phyloP scores from a whole-genome alignment of 163 green algal species.

The Scenedesmus sp. region DNA sequence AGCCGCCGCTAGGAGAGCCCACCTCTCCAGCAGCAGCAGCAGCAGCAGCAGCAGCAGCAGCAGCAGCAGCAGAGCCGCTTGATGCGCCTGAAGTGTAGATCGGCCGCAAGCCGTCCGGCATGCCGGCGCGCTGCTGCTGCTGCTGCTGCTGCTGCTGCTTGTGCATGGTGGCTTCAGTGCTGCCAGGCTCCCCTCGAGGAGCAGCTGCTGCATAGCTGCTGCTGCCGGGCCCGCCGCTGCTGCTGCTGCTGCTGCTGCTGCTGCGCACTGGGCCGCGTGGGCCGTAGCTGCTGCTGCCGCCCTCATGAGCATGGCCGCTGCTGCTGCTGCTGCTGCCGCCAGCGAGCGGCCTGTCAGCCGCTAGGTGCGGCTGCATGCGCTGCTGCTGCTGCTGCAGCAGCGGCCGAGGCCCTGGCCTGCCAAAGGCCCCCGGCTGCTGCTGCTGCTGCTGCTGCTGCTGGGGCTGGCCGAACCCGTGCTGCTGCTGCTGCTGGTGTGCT shows the following conservation, averaged over 20 bases:
- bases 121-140: not conserved
- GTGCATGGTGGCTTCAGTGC: not conserved
- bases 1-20: too few species aligned
- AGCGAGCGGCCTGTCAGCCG: not conserved
- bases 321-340: not conserved
- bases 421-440: not conserved
- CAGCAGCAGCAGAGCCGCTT: not conserved
- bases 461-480: not conserved
- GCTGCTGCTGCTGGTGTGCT: not conserved
- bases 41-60: not conserved
- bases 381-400: not conserved
- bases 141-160: not conserved
- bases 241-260: not conserved
- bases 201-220: not conserved
- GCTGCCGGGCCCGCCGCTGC: not conserved
- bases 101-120: not conserved
- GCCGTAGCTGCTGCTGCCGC: not conserved
- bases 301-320: not conserved
- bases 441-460: conserved; percentile 10
- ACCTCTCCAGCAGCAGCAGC: not conserved
- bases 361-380: not conserved
- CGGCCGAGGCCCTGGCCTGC: not conserved
- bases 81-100: not conserved
- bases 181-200: not conserved
- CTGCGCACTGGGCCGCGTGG: not conserved